phyloP scores from a whole-genome alignment of 192 early-diverging fungal species.

The Powellomyces hirtus region DNA sequence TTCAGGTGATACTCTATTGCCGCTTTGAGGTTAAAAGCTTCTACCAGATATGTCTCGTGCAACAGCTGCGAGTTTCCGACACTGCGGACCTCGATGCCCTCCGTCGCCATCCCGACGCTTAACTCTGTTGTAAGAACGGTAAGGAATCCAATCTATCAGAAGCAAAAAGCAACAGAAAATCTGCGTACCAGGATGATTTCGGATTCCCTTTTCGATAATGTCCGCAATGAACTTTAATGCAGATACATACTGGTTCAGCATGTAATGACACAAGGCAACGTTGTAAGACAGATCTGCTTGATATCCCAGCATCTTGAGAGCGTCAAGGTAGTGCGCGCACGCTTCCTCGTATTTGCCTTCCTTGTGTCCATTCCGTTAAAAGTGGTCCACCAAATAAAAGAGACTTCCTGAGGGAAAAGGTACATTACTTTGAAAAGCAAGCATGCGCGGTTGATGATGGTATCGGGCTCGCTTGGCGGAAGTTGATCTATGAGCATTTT shows the following conservation, averaged over 20 bases:
- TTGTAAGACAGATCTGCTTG: slow-evolving; percentile 55
- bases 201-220: slow-evolving; percentile 60
- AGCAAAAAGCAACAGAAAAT: not conserved
- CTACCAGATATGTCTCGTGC: slow-evolving; percentile 61
- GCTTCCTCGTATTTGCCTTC: slow-evolving; percentile 62
- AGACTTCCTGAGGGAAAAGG: not conserved
- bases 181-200: slow-evolving; percentile 57
- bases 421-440: slow-evolving; percentile 52
- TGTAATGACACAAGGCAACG: slow-evolving; percentile 57
- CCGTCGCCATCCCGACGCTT: slow-evolving; percentile 63
- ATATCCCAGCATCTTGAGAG: slow-evolving; percentile 51
- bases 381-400: slow-evolving; percentile 1
- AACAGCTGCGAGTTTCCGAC: slow-evolving; percentile 60
- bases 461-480: slow-evolving; percentile 54
- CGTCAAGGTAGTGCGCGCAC: slow-evolving; percentile 47
- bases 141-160: not conserved
- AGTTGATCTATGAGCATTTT: slow-evolving; percentile 52
- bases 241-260: slow-evolving; percentile 54
- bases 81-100: slow-evolving; percentile 61
- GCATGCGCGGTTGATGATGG: slow-evolving; percentile 54
- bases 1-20: slow-evolving; percentile 65
- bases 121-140: slow-evolving; percentile 35
- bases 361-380: slow-evolving; percentile 17
- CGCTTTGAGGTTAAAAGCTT: slow-evolving; percentile 67
- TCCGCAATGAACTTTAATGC: slow-evolving; percentile 61